phyloP scores from a whole-genome alignment of 257 asterid genomes.

The Solanum boliviense region DNA sequence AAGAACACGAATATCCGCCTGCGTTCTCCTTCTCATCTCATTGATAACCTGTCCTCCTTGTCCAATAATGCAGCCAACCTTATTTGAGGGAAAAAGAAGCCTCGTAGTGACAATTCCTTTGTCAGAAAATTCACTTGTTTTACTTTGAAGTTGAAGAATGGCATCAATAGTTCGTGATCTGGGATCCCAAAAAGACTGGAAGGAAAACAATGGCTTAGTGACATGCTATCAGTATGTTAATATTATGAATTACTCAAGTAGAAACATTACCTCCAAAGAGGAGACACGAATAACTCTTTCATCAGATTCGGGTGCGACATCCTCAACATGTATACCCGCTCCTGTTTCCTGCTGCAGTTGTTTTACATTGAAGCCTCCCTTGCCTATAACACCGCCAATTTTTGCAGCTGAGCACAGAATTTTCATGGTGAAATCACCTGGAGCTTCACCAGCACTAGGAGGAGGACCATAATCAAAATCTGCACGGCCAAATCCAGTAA shows the following conservation, averaged over 20 bases:
- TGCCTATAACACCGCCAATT: conserved; percentile 82
- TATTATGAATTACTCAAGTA: conserved; percentile 3
- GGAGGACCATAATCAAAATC: conserved; percentile 47
- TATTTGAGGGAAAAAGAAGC: conserved; percentile 71
- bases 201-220: conserved; percentile 21
- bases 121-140: conserved; percentile 50
- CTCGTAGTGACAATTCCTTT: conserved; percentile 57
- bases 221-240: conserved; percentile 3
- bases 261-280: conserved; percentile 50
- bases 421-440: conserved; percentile 56
- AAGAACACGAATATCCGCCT: conserved; percentile 69
- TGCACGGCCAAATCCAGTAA: conserved; percentile 27
- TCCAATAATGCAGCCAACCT: conserved; percentile 87
- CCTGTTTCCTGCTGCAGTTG: conserved; percentile 66
- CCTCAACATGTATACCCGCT: conserved; percentile 53
- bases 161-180: conserved; percentile 66
- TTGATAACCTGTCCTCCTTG: conserved; percentile 74
- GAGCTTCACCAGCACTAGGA: conserved; percentile 29
- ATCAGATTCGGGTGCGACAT: conserved; percentile 36
- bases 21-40: conserved; percentile 86
- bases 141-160: conserved; percentile 65
- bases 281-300: conserved; percentile 67
- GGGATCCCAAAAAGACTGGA: conserved; percentile 49
- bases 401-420: conserved; percentile 59
- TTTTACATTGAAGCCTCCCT: conserved; percentile 63